Percentiles rank a stretch among this genome's conserved stretches.
These are phyloP conservation scores for Botrytis fragariae DNA, from an alignment of 2,329 filamentous ascomycete species.

Conservation along the genomic window DNA sequence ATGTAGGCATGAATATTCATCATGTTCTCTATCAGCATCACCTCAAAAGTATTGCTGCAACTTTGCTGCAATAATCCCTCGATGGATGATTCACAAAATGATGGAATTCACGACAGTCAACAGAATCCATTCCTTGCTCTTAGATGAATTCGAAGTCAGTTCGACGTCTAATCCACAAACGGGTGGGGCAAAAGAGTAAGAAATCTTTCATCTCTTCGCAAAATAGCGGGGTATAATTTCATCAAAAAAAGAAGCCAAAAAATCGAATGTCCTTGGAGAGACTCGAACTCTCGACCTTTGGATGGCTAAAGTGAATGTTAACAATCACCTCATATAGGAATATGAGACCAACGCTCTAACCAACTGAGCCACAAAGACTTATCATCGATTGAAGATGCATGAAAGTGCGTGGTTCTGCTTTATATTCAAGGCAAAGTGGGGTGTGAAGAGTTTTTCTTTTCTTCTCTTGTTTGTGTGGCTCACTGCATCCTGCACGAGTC, in stretches of 20 bases:
- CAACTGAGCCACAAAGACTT: slow-evolving; percentile 45
- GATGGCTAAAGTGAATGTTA: slow-evolving; percentile 28
- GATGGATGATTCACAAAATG: background rate
- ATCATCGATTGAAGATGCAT: background rate
- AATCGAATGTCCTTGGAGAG: slow-evolving; percentile 43
- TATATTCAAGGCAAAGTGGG: background rate
- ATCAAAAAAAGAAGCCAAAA: background rate
- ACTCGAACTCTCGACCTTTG: slow-evolving; percentile 52
- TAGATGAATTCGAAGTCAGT: background rate
- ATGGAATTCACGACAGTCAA: background rate
- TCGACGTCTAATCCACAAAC: background rate
- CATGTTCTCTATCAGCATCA: background rate
- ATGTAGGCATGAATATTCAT: background rate
- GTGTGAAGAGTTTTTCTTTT: background rate
- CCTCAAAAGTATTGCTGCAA: background rate
- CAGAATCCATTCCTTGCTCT: background rate
- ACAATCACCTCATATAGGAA: slow-evolving; percentile 13
- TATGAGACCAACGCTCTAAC: slow-evolving; percentile 46
- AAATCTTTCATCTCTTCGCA: background rate
- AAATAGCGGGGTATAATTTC: background rate
- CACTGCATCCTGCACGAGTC: background rate
- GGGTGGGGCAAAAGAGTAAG: background rate
- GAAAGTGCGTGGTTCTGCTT: fast-evolving
- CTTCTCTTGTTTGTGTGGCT: background rate
- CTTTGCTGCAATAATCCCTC: background rate